These are phyloP conservation scores for Gymnopus androsaceus DNA, from an alignment of 1,284 basidiomycete genomes.

Conservation along the genomic window DNA sequence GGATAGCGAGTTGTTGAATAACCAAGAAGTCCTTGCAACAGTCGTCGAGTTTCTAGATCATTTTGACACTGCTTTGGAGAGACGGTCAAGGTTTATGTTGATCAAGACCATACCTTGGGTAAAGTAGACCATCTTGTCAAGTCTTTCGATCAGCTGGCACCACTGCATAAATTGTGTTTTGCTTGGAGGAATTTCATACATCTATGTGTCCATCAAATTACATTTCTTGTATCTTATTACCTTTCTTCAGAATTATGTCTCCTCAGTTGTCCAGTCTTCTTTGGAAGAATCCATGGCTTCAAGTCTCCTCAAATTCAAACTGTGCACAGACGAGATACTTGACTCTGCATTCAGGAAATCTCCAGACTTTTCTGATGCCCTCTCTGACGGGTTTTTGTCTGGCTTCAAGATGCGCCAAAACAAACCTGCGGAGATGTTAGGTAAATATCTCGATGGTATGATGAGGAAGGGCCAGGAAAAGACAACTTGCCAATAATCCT, in stretches of 20 bases:
- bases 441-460: conserved; percentile 84
- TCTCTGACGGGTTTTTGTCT: conserved; percentile 76
- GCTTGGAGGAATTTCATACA: conserved; percentile 64
- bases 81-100: conserved; percentile 25
- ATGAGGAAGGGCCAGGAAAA: conserved; percentile 83
- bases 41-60: conserved; percentile 93
- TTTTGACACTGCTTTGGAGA: conserved; percentile 88
- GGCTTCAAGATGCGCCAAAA: conserved; percentile 83
- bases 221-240: background rate
- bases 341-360: conserved; percentile 48
- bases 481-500: conserved; percentile 73
- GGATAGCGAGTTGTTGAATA: conserved; percentile 31
- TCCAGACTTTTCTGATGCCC: conserved; percentile 58
- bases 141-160: background rate
- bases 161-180: conserved; percentile 40
- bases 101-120: conserved; percentile 32
- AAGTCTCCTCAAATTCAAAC: conserved; percentile 72
- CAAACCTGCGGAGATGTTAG: conserved; percentile 94
- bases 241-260: conserved; percentile 50
- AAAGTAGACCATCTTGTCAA: conserved; percentile 47
- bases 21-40: conserved; percentile 54
- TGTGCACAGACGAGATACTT: conserved; percentile 58
- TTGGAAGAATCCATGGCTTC: conserved; percentile 80
- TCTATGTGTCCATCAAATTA: conserved; percentile 36
- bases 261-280: conserved; percentile 18